Percentiles rank a stretch among this genome's conserved stretches.
phyloP scores from a whole-genome alignment of 139 green algal species.

The Mychonastes homosphaera region DNA sequence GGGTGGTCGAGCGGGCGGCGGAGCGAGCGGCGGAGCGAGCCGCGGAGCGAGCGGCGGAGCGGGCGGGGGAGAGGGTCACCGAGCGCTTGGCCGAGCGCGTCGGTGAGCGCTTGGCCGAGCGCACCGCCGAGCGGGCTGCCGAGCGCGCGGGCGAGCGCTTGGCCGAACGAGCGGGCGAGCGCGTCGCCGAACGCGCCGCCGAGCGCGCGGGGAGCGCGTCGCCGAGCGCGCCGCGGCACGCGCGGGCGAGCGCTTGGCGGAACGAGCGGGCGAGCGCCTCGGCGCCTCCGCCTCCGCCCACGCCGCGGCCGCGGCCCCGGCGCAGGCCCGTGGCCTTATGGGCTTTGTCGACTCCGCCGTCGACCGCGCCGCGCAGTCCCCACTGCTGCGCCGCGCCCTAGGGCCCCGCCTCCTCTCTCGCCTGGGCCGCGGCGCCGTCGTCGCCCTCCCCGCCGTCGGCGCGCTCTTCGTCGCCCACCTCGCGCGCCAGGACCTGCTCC shows the following conservation, averaged over 20 bases:
- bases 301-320: slow-evolving; percentile 2
- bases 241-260: slow-evolving; percentile 7
- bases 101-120: slow-evolving; percentile 9
- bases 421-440: slow-evolving; percentile 29
- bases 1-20: slow-evolving; percentile 13
- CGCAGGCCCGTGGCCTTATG: not conserved
- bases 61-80: not conserved
- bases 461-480: slow-evolving; percentile 41
- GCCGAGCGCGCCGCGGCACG: slow-evolving; percentile 4
- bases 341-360: slow-evolving; percentile 19
- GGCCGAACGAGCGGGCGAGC: slow-evolving; percentile 16
- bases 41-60: slow-evolving; percentile 9
- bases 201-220: not conserved
- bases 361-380: slow-evolving; percentile 4
- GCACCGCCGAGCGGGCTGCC: not conserved
- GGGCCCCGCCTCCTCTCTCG: slow-evolving; percentile 20
- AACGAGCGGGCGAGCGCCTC: not conserved
- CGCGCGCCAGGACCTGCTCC: slow-evolving; percentile 34
- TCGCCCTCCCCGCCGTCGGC: slow-evolving; percentile 35
- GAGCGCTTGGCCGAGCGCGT: slow-evolving; percentile 15
- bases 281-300: not conserved
- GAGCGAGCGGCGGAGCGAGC: slow-evolving; percentile 18
- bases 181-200: slow-evolving; percentile 8
- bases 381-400: not conserved
- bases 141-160: slow-evolving; percentile 12